These are phyloP conservation scores for Candida ficus DNA, from an alignment of 805 yeast genomes.

Conservation along the genomic window DNA sequence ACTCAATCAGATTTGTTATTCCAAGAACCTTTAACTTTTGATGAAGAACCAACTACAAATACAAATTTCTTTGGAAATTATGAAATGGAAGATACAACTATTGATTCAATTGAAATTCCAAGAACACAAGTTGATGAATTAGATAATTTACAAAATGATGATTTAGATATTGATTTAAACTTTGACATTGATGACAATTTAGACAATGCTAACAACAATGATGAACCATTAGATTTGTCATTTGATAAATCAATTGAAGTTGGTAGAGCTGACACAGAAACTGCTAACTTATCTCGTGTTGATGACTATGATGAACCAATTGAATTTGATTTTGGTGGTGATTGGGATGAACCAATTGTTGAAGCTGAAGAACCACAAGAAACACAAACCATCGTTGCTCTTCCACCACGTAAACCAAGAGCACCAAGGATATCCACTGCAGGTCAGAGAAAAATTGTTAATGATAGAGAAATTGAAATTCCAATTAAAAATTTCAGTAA, in stretches of 20 bases:
- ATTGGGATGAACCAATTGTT: slow-evolving; percentile 11
- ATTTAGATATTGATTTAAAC: slow-evolving; percentile 51
- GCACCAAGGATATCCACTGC: slow-evolving; percentile 11
- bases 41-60: slow-evolving; percentile 20
- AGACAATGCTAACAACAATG: slow-evolving; percentile 21
- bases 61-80: slow-evolving; percentile 12
- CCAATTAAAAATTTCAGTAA: slow-evolving; percentile 18
- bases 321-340: slow-evolving; percentile 5
- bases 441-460: slow-evolving; percentile 17
- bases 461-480: slow-evolving; percentile 23
- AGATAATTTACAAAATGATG: slow-evolving; percentile 31
- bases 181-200: slow-evolving; percentile 34
- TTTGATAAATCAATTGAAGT: slow-evolving; percentile 43
- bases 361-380: slow-evolving; percentile 17
- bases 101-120: slow-evolving; percentile 64
- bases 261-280: slow-evolving; percentile 39
- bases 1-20: slow-evolving; percentile 70
- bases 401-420: slow-evolving; percentile 10
- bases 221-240: slow-evolving; percentile 25
- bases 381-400: slow-evolving; percentile 1
- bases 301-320: slow-evolving; percentile 6
- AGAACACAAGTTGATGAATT: slow-evolving; percentile 38
- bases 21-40: slow-evolving; percentile 49
- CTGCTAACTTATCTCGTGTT: slow-evolving; percentile 15
- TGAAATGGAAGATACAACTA: slow-evolving; percentile 23